Percentiles rank a stretch among this genome's conserved stretches.
These are phyloP conservation scores for Ulota crispa DNA, from an alignment of 225 moss, liverwort and hornwort genomes.

Conservation along the genomic window DNA sequence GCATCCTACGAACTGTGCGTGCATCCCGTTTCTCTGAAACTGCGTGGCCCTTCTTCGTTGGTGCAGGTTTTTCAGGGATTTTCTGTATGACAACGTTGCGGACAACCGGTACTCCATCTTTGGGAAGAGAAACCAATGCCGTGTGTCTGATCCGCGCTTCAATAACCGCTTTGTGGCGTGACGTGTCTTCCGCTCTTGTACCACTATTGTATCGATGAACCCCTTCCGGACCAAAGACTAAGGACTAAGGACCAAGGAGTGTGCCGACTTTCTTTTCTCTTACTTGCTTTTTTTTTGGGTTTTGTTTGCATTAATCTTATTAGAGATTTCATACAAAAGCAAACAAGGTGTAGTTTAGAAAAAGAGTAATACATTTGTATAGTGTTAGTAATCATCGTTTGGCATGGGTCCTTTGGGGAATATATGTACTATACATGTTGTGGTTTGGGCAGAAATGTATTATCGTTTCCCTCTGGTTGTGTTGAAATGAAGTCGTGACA, in stretches of 20 bases:
- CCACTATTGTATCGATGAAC: neutral
- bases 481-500: neutral
- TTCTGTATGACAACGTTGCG: constrained; percentile 71
- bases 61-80: constrained; percentile 77
- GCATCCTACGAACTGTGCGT: neutral
- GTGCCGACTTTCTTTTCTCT: neutral
- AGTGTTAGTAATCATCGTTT: neutral
- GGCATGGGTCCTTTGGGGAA: neutral
- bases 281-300: neutral
- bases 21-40: neutral
- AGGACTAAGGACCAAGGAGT: neutral
- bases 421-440: neutral
- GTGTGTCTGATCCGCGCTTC: constrained; percentile 64
- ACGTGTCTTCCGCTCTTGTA: neutral
- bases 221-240: neutral
- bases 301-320: neutral
- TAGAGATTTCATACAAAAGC: neutral
- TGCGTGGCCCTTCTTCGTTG: too few relatives aligned
- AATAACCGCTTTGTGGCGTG: constrained; percentile 66
- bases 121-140: constrained; percentile 62
- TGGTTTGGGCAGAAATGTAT: neutral
- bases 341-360: neutral
- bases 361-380: neutral
- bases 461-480: neutral
- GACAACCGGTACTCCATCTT: constrained; percentile 76